A percentile compares a stretch with the other conserved stretches of the same genome.
Evolutionary conservation across 2,329 filamentous ascomycete genomes (phyloP).

Genomic region (Ciborinia camelliae): DNA sequence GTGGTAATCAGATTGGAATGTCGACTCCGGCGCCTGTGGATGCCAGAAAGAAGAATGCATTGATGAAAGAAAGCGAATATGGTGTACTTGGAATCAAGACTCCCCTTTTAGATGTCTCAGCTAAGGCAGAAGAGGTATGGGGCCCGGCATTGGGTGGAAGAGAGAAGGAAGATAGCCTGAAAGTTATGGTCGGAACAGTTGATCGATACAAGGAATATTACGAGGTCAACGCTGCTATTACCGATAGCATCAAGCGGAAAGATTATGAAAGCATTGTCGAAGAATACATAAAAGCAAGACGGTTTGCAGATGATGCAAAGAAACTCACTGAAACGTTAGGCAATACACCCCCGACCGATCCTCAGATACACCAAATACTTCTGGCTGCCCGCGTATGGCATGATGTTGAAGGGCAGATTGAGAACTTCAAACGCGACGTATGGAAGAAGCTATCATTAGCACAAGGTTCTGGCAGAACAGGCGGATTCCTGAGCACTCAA

Average conservation of each 20-base stretch:
- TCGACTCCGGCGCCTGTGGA: conserved; percentile 42
- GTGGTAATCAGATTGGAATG: conserved; percentile 37
- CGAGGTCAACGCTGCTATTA: conserved; percentile 72
- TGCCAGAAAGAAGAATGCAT: conserved; percentile 77
- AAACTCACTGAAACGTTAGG: conserved; percentile 58
- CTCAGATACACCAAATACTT: conserved; percentile 80
- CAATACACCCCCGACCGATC: conserved; percentile 63
- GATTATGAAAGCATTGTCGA: conserved; percentile 88
- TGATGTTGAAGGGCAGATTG: conserved; percentile 84
- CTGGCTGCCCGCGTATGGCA: conserved; percentile 93
- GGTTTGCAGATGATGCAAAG: conserved; percentile 74
- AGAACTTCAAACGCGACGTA: conserved; percentile 80
- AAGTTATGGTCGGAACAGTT: conserved; percentile 70
- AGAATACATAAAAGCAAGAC: conserved; percentile 79
- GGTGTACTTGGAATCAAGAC: conserved; percentile 84
- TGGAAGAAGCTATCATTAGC: conserved; percentile 77
- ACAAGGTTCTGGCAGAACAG: conserved; percentile 47
- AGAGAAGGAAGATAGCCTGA: conserved; percentile 85
- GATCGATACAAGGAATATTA: conserved; percentile 79
- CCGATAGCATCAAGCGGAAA: conserved; percentile 82
- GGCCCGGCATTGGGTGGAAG: conserved; percentile 87
- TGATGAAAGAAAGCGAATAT: conserved; percentile 90
- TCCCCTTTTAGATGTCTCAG: conserved; percentile 82
- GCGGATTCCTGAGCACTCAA: conserved; percentile 36
- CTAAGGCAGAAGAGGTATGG: conserved; percentile 97